Evolutionary conservation across 108 stramenopile genomes (phyloP), one percentile per base, ranked within the genome.

Genomic region (Fistulifera pelliculosa): DNA sequence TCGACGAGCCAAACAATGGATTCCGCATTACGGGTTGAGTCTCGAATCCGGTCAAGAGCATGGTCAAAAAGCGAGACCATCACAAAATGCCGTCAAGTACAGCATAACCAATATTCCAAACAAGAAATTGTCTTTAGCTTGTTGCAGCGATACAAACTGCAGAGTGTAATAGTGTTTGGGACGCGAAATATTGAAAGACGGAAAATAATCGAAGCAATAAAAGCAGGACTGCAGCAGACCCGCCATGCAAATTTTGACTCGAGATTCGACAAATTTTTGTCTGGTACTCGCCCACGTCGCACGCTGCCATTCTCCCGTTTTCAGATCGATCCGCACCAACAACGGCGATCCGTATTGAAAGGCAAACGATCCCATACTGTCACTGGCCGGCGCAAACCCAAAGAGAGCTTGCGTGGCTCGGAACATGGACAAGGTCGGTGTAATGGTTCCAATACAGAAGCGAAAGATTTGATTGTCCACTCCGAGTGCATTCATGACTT

Each of bases 81-180:
- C 81, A 14, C 66, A 41, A 55, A 74, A 79, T 25, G 74, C 67
- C 21, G 80, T 72, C 57, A 85, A 52, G 56, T 77, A 71, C 11
- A 79, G 21, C 64, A 80, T 77, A 50, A 85, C 79, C 5, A 79
- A 49, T 10, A 81, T 58, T 69, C 25, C 53, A 52, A 17, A 43
- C 15, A 23, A 26, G 8, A 26, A 17, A 19, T 47, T 10, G 40
- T 44, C 21, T 11, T 8, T 6, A 21, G 17, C n/a, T 5, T 41
- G 27, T 49, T 19, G 27, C 2, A 24, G 42, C 50, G 48, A 24
- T 2, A 49, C 11, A 25, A 41, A 41, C 38, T 64, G 14, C 3
- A 11, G 19, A 1, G 16, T 14, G 51, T 40, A 26, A 27, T 58
- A 57, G 27, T 16, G n/a, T 6, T 49, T 16, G 59, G 49, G 27